phyloP scores from a whole-genome alignment of 2,329 filamentous ascomycete genomes.

The Geosmithia morbida region DNA sequence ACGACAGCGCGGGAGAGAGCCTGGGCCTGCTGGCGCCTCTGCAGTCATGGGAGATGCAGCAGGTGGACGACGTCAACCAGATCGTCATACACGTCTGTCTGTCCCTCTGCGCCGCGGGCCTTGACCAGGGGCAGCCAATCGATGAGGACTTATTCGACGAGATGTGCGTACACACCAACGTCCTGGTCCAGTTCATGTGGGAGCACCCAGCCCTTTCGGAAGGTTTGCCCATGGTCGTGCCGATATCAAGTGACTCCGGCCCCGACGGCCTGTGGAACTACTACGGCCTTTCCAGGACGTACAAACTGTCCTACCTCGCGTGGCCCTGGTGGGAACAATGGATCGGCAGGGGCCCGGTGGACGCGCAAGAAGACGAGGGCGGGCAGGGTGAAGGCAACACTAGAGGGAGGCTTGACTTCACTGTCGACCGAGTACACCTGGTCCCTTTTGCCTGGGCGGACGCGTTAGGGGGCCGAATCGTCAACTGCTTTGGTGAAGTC shows the following conservation, averaged over 20 bases:
- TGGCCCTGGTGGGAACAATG: neutral
- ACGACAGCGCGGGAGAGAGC: neutral
- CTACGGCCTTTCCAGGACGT: neutral
- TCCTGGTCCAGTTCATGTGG: neutral
- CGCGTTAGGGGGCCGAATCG: neutral
- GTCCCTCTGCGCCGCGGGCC: neutral
- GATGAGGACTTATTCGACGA: neutral
- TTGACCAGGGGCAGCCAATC: neutral
- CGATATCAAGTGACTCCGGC: neutral
- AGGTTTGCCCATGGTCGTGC: too few relatives aligned
- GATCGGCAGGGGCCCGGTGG: neutral
- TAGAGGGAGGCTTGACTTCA: neutral
- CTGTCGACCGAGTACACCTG: neutral
- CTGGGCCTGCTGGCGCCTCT: neutral
- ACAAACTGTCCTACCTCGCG: neutral
- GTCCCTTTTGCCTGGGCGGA: neutral
- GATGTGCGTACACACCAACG: neutral
- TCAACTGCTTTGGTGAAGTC: neutral
- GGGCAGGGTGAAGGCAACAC: too few relatives aligned
- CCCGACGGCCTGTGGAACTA: too few relatives aligned
- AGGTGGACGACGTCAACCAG: neutral
- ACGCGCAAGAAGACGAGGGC: neutral
- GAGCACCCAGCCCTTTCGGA: neutral
- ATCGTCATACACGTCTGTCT: neutral
- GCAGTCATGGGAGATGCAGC: neutral